phyloP scores from a whole-genome alignment of 2,329 filamentous ascomycete species.

The Trichoderma polysporum region DNA sequence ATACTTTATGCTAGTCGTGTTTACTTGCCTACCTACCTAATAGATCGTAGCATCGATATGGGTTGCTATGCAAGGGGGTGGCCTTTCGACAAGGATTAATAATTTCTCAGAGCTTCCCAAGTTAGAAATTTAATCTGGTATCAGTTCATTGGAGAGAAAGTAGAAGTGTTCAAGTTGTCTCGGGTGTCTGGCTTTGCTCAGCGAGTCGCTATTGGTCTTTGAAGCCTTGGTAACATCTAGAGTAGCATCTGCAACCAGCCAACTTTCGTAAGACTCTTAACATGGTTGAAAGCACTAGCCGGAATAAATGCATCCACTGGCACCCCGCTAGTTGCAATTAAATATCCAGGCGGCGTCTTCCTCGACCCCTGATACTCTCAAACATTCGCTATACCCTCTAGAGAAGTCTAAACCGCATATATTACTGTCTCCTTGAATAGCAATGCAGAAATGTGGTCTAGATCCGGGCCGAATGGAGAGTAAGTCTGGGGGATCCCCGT shows the following conservation, averaged over 20 bases:
- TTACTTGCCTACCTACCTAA: not conserved
- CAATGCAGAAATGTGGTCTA: not conserved
- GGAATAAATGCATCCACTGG: not conserved
- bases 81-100: not conserved
- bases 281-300: not conserved
- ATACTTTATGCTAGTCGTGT: not conserved
- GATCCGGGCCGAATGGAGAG: slow-evolving; percentile 12
- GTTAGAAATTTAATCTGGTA: not conserved
- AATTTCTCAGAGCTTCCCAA: not conserved
- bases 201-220: not conserved
- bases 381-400: not conserved
- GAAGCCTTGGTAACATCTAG: not conserved
- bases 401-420: not conserved
- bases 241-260: not conserved
- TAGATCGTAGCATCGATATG: not conserved
- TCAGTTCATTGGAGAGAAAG: not conserved
- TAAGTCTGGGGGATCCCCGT: not conserved
- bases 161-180: not conserved
- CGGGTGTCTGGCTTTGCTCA: not conserved
- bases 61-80: not conserved
- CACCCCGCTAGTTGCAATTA: not conserved
- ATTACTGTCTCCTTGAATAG: not conserved
- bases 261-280: not conserved
- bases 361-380: not conserved
- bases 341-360: not conserved